Conservation (phyloP, 2,329 filamentous ascomycete genomes). For the Pyrenophora tritici-repentis region DNA sequence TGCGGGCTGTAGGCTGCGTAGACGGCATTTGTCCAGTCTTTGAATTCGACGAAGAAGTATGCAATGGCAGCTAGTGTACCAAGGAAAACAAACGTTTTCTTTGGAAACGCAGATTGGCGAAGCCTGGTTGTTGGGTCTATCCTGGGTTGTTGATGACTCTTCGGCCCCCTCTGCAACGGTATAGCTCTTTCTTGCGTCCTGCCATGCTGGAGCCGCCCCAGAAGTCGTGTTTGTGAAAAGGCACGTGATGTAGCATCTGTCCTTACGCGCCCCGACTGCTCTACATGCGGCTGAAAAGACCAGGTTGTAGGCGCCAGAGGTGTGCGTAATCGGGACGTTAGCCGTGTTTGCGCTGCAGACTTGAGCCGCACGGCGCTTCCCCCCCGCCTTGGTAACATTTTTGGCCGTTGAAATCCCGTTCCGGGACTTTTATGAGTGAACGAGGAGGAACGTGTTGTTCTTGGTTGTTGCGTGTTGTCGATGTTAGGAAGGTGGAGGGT, state of each 20-base stretch:
- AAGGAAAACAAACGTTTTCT: slow-evolving; percentile 37
- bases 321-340: slow-evolving; percentile 4
- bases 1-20: slow-evolving; percentile 16
- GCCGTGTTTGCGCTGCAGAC: slow-evolving; percentile 1
- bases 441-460: not conserved
- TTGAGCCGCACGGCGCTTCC: slow-evolving; percentile 7
- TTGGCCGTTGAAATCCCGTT: not conserved
- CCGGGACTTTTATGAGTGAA: not conserved
- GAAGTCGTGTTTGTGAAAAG: slow-evolving; percentile 3
- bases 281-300: slow-evolving; percentile 18
- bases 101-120: slow-evolving; percentile 40
- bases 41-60: slow-evolving; percentile 34
- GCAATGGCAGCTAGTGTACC: slow-evolving; percentile 25
- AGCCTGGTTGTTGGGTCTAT: not conserved
- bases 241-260: slow-evolving; percentile 24
- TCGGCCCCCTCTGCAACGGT: too few species aligned
- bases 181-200: not conserved
- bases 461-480: slow-evolving; percentile 5
- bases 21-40: slow-evolving; percentile 29
- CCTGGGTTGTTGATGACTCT: not conserved
- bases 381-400: slow-evolving; percentile 20
- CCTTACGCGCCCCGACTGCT: slow-evolving; percentile 14
- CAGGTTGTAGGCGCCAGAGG: slow-evolving; percentile 10
- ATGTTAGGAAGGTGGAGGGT: not conserved
- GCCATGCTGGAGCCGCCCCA: not conserved